Evolutionary conservation across 768 basidiomycete genomes (phyloP), one percentile per base, ranked within the genome.

Genomic region (Tubosaeta sp.): DNA sequence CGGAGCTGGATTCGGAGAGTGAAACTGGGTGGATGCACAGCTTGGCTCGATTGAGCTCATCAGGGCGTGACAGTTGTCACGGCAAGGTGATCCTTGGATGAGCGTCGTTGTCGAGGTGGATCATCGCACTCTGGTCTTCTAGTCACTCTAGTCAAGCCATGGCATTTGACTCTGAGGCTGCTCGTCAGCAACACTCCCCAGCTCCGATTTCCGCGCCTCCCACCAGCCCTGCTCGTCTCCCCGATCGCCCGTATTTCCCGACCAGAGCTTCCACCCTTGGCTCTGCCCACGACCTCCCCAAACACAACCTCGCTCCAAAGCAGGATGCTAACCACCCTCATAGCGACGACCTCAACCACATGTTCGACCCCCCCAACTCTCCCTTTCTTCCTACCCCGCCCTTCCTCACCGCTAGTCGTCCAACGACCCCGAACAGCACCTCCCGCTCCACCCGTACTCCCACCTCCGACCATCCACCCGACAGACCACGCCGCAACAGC

Each of bases 321-420:
- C 62, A 66, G 59, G 69, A 67, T 59, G 56, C 60, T 10, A 62
- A 79, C 53, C 81, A 85, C 64, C 72, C 85, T 53, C 83, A 78
- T 49, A 90, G 87, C 71, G 78, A 69, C 61, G 88, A 88, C 72
- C 72, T 88, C 47, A 85, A 81, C 68, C 87, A 88, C 66, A 59
- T 59, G 46, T 44, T 52, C 44, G 61, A 64, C 48, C 35, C 41
- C 10, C 52, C 58, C 9, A 22, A 22, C 22, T 42, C 57, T 39
- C 43, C 56, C 1, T 59, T 64, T 57, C 75, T 78, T 59, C 73
- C 77, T 41, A 69, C 72, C 34, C 76, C 77, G 41, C 70, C 75
- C 16, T 81, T 79, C 65, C 72, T 77, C 55, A 69, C 76, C 57
- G 74, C 76, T 46, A 83, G 77, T 71, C 81, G 81, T 56, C 79